Percentiles rank a stretch among this genome's conserved stretches.
These are phyloP conservation scores for Ceratocystis variospora DNA, from an alignment of 2,329 filamentous ascomycete species.

Conservation along the genomic window DNA sequence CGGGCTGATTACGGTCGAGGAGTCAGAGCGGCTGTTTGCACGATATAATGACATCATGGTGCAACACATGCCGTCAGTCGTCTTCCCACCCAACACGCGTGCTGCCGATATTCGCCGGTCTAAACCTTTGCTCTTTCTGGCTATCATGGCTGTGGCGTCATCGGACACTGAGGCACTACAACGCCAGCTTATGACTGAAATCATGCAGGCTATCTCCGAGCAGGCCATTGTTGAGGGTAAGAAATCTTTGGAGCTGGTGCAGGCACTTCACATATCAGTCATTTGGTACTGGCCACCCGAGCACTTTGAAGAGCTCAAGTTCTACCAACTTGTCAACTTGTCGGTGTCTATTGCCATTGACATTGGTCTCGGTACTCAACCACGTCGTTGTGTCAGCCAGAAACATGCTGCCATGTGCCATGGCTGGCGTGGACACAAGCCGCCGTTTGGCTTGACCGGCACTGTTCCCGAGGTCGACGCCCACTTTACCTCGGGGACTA, in stretches of 20 bases:
- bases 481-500: background rate
- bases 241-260: slow-evolving; percentile 71
- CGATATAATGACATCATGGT: slow-evolving; percentile 48
- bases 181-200: slow-evolving; percentile 48
- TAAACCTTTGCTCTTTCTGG: slow-evolving; percentile 55
- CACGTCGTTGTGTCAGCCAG: background rate
- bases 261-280: slow-evolving; percentile 60
- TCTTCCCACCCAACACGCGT: slow-evolving; percentile 42
- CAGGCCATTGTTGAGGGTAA: slow-evolving; percentile 60
- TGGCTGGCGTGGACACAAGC: background rate
- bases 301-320: slow-evolving; percentile 73
- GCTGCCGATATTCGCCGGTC: slow-evolving; percentile 41
- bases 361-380: slow-evolving; percentile 55
- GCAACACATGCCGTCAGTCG: slow-evolving; percentile 47
- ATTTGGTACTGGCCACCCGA: slow-evolving; percentile 80
- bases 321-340: slow-evolving; percentile 75
- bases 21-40: slow-evolving; percentile 41
- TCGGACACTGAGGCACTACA: slow-evolving; percentile 45
- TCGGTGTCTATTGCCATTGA: slow-evolving; percentile 73
- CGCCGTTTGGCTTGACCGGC: background rate
- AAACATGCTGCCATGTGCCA: background rate
- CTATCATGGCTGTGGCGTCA: slow-evolving; percentile 52
- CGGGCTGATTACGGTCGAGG: slow-evolving; percentile 42
- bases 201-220: slow-evolving; percentile 61
- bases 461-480: background rate